Percentiles rank a stretch among this genome's conserved stretches.
Conservation (phyloP, 257 asterid genomes). For the Anisodus tanguticus region DNA sequence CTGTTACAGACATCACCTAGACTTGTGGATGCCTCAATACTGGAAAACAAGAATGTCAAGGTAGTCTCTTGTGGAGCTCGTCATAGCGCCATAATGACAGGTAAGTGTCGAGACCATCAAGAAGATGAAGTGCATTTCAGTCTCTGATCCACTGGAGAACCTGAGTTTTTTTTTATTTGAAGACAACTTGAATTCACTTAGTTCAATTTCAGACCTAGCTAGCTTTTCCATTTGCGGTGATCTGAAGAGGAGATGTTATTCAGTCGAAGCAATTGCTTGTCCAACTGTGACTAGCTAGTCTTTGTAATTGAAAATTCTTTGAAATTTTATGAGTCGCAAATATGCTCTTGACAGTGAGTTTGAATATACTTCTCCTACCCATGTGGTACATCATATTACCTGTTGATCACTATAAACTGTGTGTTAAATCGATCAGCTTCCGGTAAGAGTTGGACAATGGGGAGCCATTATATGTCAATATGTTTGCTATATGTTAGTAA, state of each 20-base stretch:
- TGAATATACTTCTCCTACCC: slow-evolving; percentile 2
- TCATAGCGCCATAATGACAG: slow-evolving; percentile 68
- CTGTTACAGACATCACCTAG: slow-evolving; percentile 54
- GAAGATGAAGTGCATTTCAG: slow-evolving; percentile 30
- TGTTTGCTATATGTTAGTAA: not conserved
- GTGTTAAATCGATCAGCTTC: not conserved
- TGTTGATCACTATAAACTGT: not conserved
- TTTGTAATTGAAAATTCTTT: not conserved
- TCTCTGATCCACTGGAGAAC: not conserved
- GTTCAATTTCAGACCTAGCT: not conserved
- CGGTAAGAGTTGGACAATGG: not conserved
- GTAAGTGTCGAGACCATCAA: slow-evolving; percentile 35
- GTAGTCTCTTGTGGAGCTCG: slow-evolving; percentile 78
- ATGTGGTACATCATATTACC: not conserved
- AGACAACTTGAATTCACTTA: not conserved
- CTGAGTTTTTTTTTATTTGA: not conserved
- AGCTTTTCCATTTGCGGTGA: not conserved
- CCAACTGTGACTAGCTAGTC: not conserved
- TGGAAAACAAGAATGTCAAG: slow-evolving; percentile 56
- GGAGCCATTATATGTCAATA: not conserved
- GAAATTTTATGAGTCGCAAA: not conserved
- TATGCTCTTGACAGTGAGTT: not conserved
- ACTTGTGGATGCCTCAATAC: slow-evolving; percentile 60
- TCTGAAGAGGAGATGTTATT: not conserved
- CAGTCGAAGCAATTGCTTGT: not conserved